Evolutionary conservation across 1,139 yeast genomes (phyloP).

Genomic region (Debaryomyces sp.): DNA sequence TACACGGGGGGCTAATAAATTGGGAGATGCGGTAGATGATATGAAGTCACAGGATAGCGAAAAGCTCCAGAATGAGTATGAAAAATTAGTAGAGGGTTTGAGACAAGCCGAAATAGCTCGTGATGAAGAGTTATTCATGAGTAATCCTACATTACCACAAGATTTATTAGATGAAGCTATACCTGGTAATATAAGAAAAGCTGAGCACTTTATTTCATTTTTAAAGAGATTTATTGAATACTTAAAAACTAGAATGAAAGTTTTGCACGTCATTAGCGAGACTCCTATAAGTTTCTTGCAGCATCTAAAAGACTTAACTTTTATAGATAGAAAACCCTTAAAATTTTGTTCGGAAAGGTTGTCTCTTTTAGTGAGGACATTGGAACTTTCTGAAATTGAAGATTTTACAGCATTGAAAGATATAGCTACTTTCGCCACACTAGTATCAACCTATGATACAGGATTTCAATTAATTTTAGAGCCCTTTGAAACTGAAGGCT

Average conservation of each 20-base stretch:
- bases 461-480: slow-evolving; percentile 92
- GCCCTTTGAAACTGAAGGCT: slow-evolving; percentile 95
- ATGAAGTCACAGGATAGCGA: slow-evolving; percentile 82
- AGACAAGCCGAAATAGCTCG: slow-evolving; percentile 74
- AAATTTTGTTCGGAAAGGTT: slow-evolving; percentile 90
- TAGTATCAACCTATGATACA: slow-evolving; percentile 90
- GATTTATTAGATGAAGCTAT: slow-evolving; percentile 90
- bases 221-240: slow-evolving; percentile 91
- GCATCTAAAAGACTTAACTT: slow-evolving; percentile 90
- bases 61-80: slow-evolving; percentile 86
- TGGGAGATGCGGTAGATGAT: slow-evolving; percentile 75
- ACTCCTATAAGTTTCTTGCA: slow-evolving; percentile 92
- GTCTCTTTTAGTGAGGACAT: slow-evolving; percentile 82
- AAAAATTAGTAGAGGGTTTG: slow-evolving; percentile 85
- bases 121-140: slow-evolving; percentile 81
- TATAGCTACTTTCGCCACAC: slow-evolving; percentile 94
- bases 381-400: slow-evolving; percentile 86
- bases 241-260: slow-evolving; percentile 95
- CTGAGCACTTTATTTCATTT: slow-evolving; percentile 94
- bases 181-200: slow-evolving; percentile 95
- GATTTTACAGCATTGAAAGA: slow-evolving; percentile 93
- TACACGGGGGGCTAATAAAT: slow-evolving; percentile 71
- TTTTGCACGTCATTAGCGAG: slow-evolving; percentile 92
- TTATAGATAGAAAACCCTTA: slow-evolving; percentile 87
- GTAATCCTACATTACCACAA: slow-evolving; percentile 83